Base-by-base conservation (phyloP, 2,329 filamentous ascomycete species). In the Mycosphaerella sp. region DNA sequence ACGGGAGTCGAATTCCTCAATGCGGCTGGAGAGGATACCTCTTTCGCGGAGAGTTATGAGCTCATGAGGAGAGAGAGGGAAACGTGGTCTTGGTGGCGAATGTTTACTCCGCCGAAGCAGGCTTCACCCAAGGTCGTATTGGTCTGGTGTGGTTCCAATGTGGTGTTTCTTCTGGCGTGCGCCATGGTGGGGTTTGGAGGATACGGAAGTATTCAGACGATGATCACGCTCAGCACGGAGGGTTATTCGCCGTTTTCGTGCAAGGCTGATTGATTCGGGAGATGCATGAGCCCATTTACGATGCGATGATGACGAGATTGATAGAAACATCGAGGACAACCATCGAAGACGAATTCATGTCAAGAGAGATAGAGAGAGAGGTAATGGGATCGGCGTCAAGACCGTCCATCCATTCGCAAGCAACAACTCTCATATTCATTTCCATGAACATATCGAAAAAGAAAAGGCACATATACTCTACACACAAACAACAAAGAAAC, bases 151-250 rank as follows among this genome's bases (percentile, higher is more conserved):
- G 43, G 21, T 12, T 29, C 43, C 3, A 34, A 42, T 6, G 11
- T 42, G 39, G 38, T 55, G 26, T 51, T 55, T 23, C 26, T 45
- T 39, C 14, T 51, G 45, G 31, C 39, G 9, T 17, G 44, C 34
- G 26, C 47, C 12, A 43, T 55, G 48, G 41, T 55, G 3, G 48
- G 43, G 6, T 48, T 52, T 21, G 53, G 53, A 12, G 40, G 49
- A 6, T 55, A 55, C 17, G 53, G 53, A 14, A 55, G 53, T 21
- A 52, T 55, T 14, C 38, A 51, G 29, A 55, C 48, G n/a, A 55
- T 55, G 53, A 39, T 52, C 31, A 43, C 45, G 45, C 36, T 51
- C 44, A 49, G 53, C 12, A 39, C 44, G 11, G 23, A 29, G 4
- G 38, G 39, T 12, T 55, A 55, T 44, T 38, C 45, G 6, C 53